Base-by-base conservation (phyloP, 495 filamentous ascomycete genomes). In the Podospora australis region DNA sequence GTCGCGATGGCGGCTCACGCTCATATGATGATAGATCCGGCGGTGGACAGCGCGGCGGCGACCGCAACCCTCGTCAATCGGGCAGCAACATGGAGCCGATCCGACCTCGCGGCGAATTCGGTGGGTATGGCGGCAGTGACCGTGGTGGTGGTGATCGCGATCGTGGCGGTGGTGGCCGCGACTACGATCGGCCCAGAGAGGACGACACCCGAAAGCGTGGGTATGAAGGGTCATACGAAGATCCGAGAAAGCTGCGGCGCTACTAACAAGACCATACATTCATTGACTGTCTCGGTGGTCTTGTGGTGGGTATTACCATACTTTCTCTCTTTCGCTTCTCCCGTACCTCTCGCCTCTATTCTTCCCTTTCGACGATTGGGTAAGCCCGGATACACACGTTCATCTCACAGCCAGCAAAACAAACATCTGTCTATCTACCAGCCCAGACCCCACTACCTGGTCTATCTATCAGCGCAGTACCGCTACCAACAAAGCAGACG, bases 221-320 rank as follows among this genome's bases (percentile, higher is more conserved):
- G 23, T 80, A 74, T 57, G 85, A 88, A 44, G 80, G 79, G 47
- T 76, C 78, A 52, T 82, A 88, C 62, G 86, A 91, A 56, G 87
- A 92, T 64, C 80, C 85, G 29, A 79, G 88, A 47, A 85, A 82
- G 61, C 78, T 87, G 59, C 79, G 86, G 65, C 82, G 87, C 59
- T 90, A 90, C 71, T 89, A 62, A 36, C 32, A 36, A 36, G 32
- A n/a, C n/a, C 14, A 20, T n/a, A 48, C 43, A n/a, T n/a, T n/a
- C n/a, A n/a, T n/a, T n/a, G n/a, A n/a, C n/a, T n/a, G n/a, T n/a
- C n/a, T n/a, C n/a, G n/a, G n/a, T n/a, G n/a, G 53, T 58, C 56
- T 64, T 59, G 69, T 69, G 67, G 67, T 73, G 70, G 71, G 71
- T 73, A 68, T 59, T 54, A 50, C 36, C 66, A 58, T 64, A 55